Conservation (phyloP, 2,329 filamentous ascomycete genomes). For the Cladosporium sp. region DNA sequence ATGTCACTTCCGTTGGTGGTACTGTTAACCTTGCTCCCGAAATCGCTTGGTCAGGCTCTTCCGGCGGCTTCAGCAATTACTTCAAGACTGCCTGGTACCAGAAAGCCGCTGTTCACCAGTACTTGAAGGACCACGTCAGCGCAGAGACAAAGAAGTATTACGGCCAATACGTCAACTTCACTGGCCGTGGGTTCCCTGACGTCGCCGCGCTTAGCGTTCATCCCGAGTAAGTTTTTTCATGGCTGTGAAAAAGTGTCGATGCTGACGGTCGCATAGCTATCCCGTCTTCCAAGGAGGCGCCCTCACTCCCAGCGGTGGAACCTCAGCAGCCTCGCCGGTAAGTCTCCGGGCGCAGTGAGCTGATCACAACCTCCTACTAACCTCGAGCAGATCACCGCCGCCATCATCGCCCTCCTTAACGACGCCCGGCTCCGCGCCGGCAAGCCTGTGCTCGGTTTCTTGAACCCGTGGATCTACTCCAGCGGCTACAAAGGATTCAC, state of each 20-base stretch:
- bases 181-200: conserved; percentile 43
- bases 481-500: conserved; percentile 45
- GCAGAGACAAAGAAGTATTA: conserved; percentile 39
- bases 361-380: background rate
- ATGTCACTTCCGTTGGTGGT: conserved; percentile 43
- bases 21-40: conserved; percentile 40
- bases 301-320: conserved; percentile 46
- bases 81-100: conserved; percentile 42
- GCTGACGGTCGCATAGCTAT: conserved; percentile 45
- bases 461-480: conserved; percentile 59
- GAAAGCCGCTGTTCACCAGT: conserved; percentile 35
- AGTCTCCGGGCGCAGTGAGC: background rate
- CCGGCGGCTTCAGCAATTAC: conserved; percentile 34
- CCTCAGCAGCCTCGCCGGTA: conserved; percentile 51
- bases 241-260: background rate
- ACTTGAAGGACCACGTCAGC: conserved; percentile 37
- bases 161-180: conserved; percentile 27
- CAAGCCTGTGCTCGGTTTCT: conserved; percentile 51
- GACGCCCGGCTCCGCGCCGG: conserved; percentile 51
- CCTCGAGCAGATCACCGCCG: conserved; percentile 42
- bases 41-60: conserved; percentile 45
- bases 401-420: conserved; percentile 57
- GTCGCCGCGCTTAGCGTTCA: conserved; percentile 36
- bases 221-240: background rate
- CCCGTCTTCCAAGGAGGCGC: conserved; percentile 40